phyloP scores from a whole-genome alignment of 768 basidiomycete genomes.

The Glaciozyma antarctica region DNA sequence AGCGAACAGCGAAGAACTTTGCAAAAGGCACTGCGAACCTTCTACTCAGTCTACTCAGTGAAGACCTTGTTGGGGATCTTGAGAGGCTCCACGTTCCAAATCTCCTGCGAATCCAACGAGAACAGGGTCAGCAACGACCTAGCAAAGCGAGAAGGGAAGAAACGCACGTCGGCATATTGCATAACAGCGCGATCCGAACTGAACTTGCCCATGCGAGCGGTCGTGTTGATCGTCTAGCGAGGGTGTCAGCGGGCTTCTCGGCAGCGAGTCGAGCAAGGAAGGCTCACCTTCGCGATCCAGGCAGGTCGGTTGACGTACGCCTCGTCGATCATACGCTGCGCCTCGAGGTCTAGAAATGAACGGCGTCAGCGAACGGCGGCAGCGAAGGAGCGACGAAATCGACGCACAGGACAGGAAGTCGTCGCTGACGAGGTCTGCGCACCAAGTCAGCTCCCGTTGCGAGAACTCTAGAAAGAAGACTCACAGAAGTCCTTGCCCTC shows the following conservation, averaged over 20 bases:
- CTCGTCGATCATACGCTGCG: conserved; percentile 76
- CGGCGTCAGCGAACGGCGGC: background rate
- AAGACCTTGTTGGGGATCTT: conserved; percentile 15
- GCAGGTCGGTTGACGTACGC: conserved; percentile 71
- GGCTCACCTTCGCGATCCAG: conserved; percentile 86
- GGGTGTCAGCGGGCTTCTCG: background rate
- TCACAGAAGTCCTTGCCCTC: conserved; percentile 36
- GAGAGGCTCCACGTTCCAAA: conserved; percentile 33
- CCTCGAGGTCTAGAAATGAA: conserved; percentile 55
- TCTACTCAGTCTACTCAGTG: too few species aligned
- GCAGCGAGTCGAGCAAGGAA: conserved; percentile 50
- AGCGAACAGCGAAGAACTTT: too few species aligned
- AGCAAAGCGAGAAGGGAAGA: background rate
- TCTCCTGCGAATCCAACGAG: conserved; percentile 9
- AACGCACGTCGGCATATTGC: conserved; percentile 65
- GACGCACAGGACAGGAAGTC: conserved; percentile 69
- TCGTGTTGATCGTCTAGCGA: conserved; percentile 32
- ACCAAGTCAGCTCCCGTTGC: conserved; percentile 51
- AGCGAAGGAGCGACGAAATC: background rate
- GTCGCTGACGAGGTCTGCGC: conserved; percentile 57
- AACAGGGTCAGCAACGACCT: background rate
- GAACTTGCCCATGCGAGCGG: conserved; percentile 82
- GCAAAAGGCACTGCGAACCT: too few species aligned
- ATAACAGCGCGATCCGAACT: conserved; percentile 87
- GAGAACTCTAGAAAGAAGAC: conserved; percentile 44